Evolutionary conservation across 1,139 yeast species (phyloP).

Genomic region (Blastobotrys buckinghamii): DNA sequence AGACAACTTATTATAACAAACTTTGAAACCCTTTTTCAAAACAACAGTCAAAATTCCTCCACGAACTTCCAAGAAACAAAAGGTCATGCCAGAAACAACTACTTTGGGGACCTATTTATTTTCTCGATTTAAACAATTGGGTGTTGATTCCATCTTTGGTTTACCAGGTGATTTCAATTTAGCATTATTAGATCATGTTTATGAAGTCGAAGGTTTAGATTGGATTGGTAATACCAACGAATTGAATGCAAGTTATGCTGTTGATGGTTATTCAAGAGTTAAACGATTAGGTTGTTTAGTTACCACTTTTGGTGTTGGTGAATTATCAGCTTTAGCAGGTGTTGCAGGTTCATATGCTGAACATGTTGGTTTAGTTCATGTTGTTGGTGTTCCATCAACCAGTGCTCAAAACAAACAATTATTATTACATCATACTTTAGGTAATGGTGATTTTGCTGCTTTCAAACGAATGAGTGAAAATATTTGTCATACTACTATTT

Average conservation of each 20-base stretch:
- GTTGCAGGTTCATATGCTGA: conserved; percentile 65
- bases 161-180: conserved; percentile 76
- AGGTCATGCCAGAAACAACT: conserved; percentile 15
- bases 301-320: conserved; percentile 73
- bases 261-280: conserved; percentile 63
- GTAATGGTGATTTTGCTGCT: conserved; percentile 79
- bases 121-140: conserved; percentile 43
- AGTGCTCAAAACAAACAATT: conserved; percentile 61
- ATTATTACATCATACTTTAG: conserved; percentile 61
- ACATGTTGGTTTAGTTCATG: conserved; percentile 55
- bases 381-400: conserved; percentile 59
- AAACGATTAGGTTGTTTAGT: conserved; percentile 52
- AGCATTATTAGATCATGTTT: conserved; percentile 52
- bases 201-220: conserved; percentile 38
- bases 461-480: conserved; percentile 69
- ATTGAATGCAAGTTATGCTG: conserved; percentile 53
- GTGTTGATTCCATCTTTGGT: conserved; percentile 43
- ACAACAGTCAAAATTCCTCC: conserved; percentile 8
- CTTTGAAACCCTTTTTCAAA: background rate
- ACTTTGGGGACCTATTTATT: conserved; percentile 49
- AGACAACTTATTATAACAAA: background rate
- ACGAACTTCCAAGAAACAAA: conserved; percentile 12
- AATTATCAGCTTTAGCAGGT: conserved; percentile 61
- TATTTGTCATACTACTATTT: conserved; percentile 60
- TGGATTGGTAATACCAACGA: conserved; percentile 46